Evolutionary conservation across 2,329 filamentous ascomycete genomes (phyloP).

Genomic region (Cladophialophora carrionii): DNA sequence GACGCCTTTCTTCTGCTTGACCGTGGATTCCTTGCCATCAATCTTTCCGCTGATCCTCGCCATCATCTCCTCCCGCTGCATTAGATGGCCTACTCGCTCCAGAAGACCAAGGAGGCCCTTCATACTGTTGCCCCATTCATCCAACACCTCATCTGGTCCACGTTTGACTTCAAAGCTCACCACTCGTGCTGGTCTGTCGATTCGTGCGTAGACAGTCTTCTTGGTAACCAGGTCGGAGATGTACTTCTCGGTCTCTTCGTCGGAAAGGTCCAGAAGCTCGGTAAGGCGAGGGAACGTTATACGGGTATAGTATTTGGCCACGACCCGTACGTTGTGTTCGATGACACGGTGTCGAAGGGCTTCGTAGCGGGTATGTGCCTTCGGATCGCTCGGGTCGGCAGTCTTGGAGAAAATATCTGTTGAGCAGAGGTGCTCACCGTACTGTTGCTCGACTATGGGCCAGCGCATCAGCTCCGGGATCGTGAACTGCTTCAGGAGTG

Average conservation of each 20-base stretch:
- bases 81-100: slow-evolving; percentile 94
- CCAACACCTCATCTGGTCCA: slow-evolving; percentile 92
- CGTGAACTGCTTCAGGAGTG: slow-evolving; percentile 91
- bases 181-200: slow-evolving; percentile 87
- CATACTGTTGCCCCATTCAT: slow-evolving; percentile 99
- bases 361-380: slow-evolving; percentile 84
- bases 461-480: slow-evolving; percentile 97
- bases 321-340: slow-evolving; percentile 96
- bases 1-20: background rate
- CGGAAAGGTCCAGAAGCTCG: slow-evolving; percentile 84
- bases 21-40: background rate
- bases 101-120: slow-evolving; percentile 83
- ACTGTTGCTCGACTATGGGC: slow-evolving; percentile 88
- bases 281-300: slow-evolving; percentile 91
- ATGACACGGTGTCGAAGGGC: slow-evolving; percentile 97
- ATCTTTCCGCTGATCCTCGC: slow-evolving; percentile 68
- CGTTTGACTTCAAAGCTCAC: slow-evolving; percentile 94
- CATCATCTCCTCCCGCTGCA: slow-evolving; percentile 99
- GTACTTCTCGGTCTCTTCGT: slow-evolving; percentile 98
- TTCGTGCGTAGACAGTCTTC: slow-evolving; percentile 97
- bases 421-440: slow-evolving; percentile 81
- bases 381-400: slow-evolving; percentile 69
- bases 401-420: slow-evolving; percentile 86
- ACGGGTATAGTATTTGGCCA: slow-evolving; percentile 98
- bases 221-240: slow-evolving; percentile 95